phyloP scores from a whole-genome alignment of 2,329 filamentous ascomycete genomes.

The Ascosphaera apis region DNA sequence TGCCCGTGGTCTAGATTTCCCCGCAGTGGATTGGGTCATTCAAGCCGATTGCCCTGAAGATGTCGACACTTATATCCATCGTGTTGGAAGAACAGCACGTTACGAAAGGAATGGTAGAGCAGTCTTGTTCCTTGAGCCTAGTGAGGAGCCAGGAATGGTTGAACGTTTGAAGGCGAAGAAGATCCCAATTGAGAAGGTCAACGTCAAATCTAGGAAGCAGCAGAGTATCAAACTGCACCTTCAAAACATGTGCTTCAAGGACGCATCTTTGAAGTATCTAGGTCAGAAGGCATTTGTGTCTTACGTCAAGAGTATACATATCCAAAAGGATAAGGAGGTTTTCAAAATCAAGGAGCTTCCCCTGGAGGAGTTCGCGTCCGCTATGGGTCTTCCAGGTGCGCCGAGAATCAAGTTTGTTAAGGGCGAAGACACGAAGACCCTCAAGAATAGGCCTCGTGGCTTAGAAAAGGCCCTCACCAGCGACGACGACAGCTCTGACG shows the following conservation, averaged over 20 bases:
- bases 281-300: conserved; percentile 91
- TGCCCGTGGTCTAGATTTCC: conserved; percentile 80
- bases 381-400: conserved; percentile 69
- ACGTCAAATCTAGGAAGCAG: conserved; percentile 74
- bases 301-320: conserved; percentile 61
- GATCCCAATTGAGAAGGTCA: conserved; percentile 68
- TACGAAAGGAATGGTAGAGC: conserved; percentile 71
- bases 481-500: conserved; percentile 29
- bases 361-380: conserved; percentile 64
- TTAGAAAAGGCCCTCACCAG: conserved; percentile 36
- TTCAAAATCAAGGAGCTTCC: conserved; percentile 70
- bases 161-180: conserved; percentile 68
- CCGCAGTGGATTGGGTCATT: conserved; percentile 82
- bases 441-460: conserved; percentile 65
- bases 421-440: conserved; percentile 62
- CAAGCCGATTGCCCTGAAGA: conserved; percentile 92
- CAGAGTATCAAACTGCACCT: conserved; percentile 62
- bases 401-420: conserved; percentile 87
- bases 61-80: conserved; percentile 75
- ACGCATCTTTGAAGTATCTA: conserved; percentile 79
- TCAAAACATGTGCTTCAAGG: conserved; percentile 90
- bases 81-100: conserved; percentile 72
- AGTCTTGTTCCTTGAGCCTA: conserved; percentile 76
- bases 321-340: conserved; percentile 78
- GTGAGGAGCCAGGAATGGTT: conserved; percentile 80